Conservation (phyloP, 768 basidiomycete genomes). For the Tricholoma sp. region DNA sequence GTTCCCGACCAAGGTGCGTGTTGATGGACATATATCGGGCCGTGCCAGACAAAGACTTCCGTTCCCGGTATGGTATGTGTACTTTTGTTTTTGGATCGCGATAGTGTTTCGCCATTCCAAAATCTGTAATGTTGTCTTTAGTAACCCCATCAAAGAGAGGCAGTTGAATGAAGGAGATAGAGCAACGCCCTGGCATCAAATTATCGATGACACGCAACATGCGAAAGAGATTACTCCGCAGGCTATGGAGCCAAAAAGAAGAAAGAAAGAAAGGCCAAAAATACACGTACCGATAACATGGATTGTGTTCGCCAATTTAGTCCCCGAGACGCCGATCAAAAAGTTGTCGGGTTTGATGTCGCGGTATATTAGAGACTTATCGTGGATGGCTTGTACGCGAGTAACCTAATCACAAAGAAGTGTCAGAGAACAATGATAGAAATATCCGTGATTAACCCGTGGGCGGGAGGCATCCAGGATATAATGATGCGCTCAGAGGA, state of each 20-base stretch:
- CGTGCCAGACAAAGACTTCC: conserved; percentile 94
- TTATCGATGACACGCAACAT: background rate
- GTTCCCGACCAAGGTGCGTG: conserved; percentile 94
- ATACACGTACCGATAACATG: conserved; percentile 76
- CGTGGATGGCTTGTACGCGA: conserved; percentile 95
- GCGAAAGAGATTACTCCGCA: background rate
- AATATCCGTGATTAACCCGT: background rate
- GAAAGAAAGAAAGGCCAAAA: conserved; percentile 2
- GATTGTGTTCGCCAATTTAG: conserved; percentile 83
- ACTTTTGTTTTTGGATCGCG: conserved; percentile 96
- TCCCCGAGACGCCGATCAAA: conserved; percentile 88
- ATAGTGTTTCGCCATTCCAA: conserved; percentile 99
- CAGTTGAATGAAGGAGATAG: background rate
- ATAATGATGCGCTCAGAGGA: background rate
- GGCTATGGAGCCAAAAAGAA: background rate
- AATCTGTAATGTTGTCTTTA: conserved; percentile 48
- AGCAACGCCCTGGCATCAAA: background rate
- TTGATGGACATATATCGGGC: conserved; percentile 99
- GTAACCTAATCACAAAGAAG: conserved; percentile 57
- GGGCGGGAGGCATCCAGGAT: conserved; percentile 12
- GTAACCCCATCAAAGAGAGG: conserved; percentile 4
- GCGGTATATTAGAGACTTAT: conserved; percentile 97
- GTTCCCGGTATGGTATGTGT: conserved; percentile 98
- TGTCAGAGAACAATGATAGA: conserved; percentile 8
- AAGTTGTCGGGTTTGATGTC: conserved; percentile 99